Conservation (phyloP, 2,329 filamentous ascomycete genomes). For the Aureobasidium uvarum region DNA sequence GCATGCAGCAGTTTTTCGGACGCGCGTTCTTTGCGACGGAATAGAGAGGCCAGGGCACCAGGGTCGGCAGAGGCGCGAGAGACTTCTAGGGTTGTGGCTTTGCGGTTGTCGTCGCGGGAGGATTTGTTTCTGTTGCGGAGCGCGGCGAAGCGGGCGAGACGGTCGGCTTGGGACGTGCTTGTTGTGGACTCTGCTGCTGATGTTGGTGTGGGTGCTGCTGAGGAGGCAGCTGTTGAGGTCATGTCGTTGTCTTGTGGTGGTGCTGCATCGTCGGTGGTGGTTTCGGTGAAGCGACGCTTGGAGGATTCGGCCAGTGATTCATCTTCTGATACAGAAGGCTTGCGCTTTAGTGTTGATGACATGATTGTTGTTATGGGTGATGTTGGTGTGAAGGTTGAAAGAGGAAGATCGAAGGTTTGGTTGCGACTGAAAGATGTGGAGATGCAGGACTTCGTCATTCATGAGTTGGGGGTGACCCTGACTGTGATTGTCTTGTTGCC, state of each 20-base stretch:
- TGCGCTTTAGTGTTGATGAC: slow-evolving; percentile 39
- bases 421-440: slow-evolving; percentile 1
- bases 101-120: slow-evolving; percentile 69
- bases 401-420: neutral
- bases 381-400: neutral
- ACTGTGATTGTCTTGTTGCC: neutral
- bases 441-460: slow-evolving; percentile 15
- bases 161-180: slow-evolving; percentile 49
- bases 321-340: slow-evolving; percentile 40
- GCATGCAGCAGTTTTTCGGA: slow-evolving; percentile 92
- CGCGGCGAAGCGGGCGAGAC: slow-evolving; percentile 79
- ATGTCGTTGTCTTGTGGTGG: neutral
- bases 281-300: slow-evolving; percentile 39
- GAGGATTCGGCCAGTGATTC: slow-evolving; percentile 34
- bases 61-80: slow-evolving; percentile 77
- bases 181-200: slow-evolving; percentile 34
- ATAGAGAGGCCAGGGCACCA: slow-evolving; percentile 70
- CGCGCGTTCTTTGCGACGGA: slow-evolving; percentile 81
- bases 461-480: neutral
- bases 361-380: slow-evolving; percentile 29
- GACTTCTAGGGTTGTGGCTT: slow-evolving; percentile 79
- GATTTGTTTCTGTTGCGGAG: slow-evolving; percentile 66
- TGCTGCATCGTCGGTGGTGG: slow-evolving; percentile 19
- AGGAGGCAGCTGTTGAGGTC: slow-evolving; percentile 26
- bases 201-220: slow-evolving; percentile 30